phyloP scores from a whole-genome alignment of 257 asterid species.

The Striga asiatica region DNA sequence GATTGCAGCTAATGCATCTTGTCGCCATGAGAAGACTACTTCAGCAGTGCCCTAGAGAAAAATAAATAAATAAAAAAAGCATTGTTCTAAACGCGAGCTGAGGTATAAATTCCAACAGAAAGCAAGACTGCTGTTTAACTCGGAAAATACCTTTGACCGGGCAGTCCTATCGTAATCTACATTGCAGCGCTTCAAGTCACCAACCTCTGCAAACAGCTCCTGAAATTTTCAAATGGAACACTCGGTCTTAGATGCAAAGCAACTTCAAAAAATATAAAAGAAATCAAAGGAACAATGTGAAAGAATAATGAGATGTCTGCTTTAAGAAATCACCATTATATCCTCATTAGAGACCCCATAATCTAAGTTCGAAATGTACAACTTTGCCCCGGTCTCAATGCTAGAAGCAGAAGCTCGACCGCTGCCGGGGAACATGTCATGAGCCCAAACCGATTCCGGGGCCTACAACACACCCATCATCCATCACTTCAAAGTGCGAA shows the following conservation, averaged over 20 bases:
- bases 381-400: constrained; percentile 93
- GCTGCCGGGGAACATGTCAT: constrained; percentile 57
- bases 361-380: constrained; percentile 87
- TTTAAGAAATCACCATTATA: constrained; percentile 67
- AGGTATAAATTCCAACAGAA: constrained; percentile 18
- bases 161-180: constrained; percentile 91
- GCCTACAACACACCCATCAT: constrained; percentile 36
- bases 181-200: constrained; percentile 61
- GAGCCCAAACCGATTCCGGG: constrained; percentile 80
- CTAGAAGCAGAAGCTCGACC: constrained; percentile 49
- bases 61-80: too few species aligned
- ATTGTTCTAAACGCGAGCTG: constrained; percentile 20
- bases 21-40: constrained; percentile 47
- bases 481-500: not conserved
- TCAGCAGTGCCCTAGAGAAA: constrained; percentile 86
- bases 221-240: constrained; percentile 18
- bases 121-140: constrained; percentile 18
- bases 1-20: constrained; percentile 74
- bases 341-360: constrained; percentile 89
- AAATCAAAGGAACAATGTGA: not conserved
- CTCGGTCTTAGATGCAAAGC: not conserved
- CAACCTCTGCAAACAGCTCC: constrained; percentile 92
- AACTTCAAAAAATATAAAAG: constrained; percentile 1
- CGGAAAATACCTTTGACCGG: constrained; percentile 78
- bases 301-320: not conserved